Percentiles rank a stretch among this genome's conserved stretches.
These are phyloP conservation scores for Pyricularia sp. DNA, from an alignment of 2,329 filamentous ascomycete species.

Conservation along the genomic window DNA sequence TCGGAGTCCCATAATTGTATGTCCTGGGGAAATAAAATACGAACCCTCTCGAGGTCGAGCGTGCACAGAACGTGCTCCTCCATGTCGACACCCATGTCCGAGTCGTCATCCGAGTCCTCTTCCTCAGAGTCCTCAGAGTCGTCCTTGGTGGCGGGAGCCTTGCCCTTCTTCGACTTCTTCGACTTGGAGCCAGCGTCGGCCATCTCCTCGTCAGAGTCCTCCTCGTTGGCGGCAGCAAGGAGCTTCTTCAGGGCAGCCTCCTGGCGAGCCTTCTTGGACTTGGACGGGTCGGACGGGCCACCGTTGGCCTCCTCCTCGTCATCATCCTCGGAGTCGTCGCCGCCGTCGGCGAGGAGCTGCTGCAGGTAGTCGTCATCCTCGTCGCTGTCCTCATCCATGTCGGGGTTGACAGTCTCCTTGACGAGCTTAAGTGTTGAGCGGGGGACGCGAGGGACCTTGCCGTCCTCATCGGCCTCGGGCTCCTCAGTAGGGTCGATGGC, in stretches of 20 bases:
- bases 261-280: slow-evolving; percentile 79
- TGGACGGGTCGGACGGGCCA: slow-evolving; percentile 83
- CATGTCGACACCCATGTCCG: slow-evolving; percentile 55
- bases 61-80: slow-evolving; percentile 96
- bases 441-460: slow-evolving; percentile 50
- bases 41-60: slow-evolving; percentile 83
- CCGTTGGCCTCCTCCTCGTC: slow-evolving; percentile 67
- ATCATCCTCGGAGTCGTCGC: slow-evolving; percentile 37
- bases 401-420: slow-evolving; percentile 44
- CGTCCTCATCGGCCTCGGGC: slow-evolving; percentile 54
- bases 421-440: slow-evolving; percentile 88
- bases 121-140: slow-evolving; percentile 40
- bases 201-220: slow-evolving; percentile 62
- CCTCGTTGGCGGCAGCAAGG: slow-evolving; percentile 55
- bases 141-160: slow-evolving; percentile 54
- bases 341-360: slow-evolving; percentile 38
- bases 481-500: slow-evolving; percentile 84
- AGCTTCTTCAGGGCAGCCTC: slow-evolving; percentile 71
- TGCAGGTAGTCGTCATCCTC: slow-evolving; percentile 54
- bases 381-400: slow-evolving; percentile 52
- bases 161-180: slow-evolving; percentile 57
- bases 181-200: slow-evolving; percentile 50
- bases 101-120: slow-evolving; percentile 50
- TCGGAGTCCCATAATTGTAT: not conserved
- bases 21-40: slow-evolving; percentile 13